phyloP scores from a whole-genome alignment of 805 yeast genomes.

The Nakazawaea molendinolei region DNA sequence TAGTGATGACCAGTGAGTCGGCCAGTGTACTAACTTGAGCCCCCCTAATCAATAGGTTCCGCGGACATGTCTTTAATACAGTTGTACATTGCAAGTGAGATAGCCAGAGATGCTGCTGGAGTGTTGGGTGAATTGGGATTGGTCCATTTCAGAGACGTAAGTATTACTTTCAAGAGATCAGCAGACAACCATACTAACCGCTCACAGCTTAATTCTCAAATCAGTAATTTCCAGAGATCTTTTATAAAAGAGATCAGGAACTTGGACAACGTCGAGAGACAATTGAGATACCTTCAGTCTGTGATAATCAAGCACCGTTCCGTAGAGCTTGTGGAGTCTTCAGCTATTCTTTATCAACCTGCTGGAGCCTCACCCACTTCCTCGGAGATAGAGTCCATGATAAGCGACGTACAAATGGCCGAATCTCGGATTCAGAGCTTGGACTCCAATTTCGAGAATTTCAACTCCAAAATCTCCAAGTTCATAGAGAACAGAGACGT shows the following conservation, averaged over 20 bases:
- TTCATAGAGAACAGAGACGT: constrained; percentile 69
- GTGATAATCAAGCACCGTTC: constrained; percentile 9
- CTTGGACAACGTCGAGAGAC: constrained; percentile 84
- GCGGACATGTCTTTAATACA: constrained; percentile 97
- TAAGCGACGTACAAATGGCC: constrained; percentile 49
- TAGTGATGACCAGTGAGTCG: too few relatives aligned
- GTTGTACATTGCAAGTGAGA: constrained; percentile 78
- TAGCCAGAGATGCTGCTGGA: constrained; percentile 66
- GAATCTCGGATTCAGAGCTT: constrained; percentile 70
- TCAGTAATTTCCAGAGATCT: constrained; percentile 81
- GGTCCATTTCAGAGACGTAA: constrained; percentile 76
- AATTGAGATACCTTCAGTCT: constrained; percentile 40
- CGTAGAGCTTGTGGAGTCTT: constrained; percentile 7
- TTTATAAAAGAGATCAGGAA: constrained; percentile 84
- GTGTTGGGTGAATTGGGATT: constrained; percentile 70
- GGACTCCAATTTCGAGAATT: constrained; percentile 58
- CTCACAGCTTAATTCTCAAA: constrained; percentile 7
- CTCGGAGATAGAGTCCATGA: constrained; percentile 66
- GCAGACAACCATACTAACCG: constrained; percentile 43
- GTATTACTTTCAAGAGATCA: constrained; percentile 62
- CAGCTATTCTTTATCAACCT: constrained; percentile 6
- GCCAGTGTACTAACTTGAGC: constrained; percentile 1
- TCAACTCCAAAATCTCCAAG: constrained; percentile 49
- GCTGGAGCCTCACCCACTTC: constrained; percentile 24
- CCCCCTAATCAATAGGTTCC: constrained; percentile 51